Percentiles rank a stretch among this genome's conserved stretches.
Evolutionary conservation across 306 rosid species (phyloP).

Genomic region (Begonia peltatifolia): DNA sequence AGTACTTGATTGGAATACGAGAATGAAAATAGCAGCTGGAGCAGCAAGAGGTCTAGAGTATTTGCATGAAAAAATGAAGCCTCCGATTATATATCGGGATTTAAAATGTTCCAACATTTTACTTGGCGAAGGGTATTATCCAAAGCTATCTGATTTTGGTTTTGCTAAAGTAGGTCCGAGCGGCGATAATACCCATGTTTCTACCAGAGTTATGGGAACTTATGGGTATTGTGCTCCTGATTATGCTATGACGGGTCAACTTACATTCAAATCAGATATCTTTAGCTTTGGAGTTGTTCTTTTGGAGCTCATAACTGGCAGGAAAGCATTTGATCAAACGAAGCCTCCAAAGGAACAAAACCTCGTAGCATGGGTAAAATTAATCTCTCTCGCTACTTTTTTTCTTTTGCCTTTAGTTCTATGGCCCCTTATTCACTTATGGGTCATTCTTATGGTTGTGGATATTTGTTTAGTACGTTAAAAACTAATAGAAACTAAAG

Average conservation of each 20-base stretch:
- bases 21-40: conserved; percentile 58
- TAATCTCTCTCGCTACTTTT: not conserved
- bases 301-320: conserved; percentile 53
- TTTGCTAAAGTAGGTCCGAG: conserved; percentile 61
- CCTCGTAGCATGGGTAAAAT: conserved; percentile 10
- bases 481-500: no score
- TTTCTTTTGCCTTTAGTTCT: no score
- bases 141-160: conserved; percentile 72
- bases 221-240: conserved; percentile 74
- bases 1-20: conserved; percentile 47
- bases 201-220: conserved; percentile 73
- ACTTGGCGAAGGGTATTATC: conserved; percentile 29
- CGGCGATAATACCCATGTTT: conserved; percentile 45
- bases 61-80: conserved; percentile 41
- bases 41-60: conserved; percentile 62
- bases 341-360: conserved; percentile 3
- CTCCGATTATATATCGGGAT: conserved; percentile 62
- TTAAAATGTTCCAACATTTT: conserved; percentile 49
- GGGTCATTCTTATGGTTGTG: no score
- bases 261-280: conserved; percentile 50
- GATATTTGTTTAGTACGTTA: no score
- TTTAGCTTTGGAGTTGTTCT: conserved; percentile 65
- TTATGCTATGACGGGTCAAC: conserved; percentile 46
- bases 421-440: no score
- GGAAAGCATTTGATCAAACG: conserved; percentile 29